phyloP scores from a whole-genome alignment of 441 rosid genomes.

The Francoa sonchifolia region DNA sequence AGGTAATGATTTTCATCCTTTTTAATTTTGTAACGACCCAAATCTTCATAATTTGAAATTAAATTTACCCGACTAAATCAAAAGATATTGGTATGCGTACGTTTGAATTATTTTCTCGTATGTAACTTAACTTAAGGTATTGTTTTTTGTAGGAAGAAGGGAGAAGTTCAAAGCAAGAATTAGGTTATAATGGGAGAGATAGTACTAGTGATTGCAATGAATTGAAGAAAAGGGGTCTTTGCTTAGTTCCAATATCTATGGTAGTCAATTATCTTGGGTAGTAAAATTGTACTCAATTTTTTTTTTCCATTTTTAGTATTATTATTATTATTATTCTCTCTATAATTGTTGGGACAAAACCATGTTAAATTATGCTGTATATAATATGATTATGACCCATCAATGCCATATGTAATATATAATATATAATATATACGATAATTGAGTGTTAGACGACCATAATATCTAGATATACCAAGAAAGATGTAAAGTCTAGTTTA shows the following conservation, averaged over 20 bases:
- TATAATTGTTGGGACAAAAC: background rate
- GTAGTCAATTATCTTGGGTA: background rate
- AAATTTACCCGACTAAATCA: too few species aligned
- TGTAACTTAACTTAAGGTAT: background rate
- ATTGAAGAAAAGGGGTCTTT: background rate
- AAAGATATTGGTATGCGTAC: background rate
- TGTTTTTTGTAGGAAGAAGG: background rate
- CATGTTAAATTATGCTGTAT: too few species aligned
- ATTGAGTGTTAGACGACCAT: too few species aligned
- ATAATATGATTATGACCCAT: too few species aligned
- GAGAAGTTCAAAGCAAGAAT: background rate
- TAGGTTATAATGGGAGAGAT: background rate
- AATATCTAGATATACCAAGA: too few species aligned
- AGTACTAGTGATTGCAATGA: background rate
- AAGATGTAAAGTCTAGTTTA: too few species aligned
- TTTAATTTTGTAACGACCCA: too few species aligned
- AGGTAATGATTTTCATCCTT: too few species aligned
- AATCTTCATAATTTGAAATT: too few species aligned
- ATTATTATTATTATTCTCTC: background rate
- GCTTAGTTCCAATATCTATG: conserved; percentile 2
- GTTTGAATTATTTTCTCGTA: background rate
- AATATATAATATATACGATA: too few species aligned
- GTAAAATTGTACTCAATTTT: background rate
- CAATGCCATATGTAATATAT: too few species aligned
- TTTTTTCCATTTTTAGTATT: background rate